These are phyloP conservation scores for Pichia sp. DNA, from an alignment of 1,139 yeast genomes.

Conservation along the genomic window DNA sequence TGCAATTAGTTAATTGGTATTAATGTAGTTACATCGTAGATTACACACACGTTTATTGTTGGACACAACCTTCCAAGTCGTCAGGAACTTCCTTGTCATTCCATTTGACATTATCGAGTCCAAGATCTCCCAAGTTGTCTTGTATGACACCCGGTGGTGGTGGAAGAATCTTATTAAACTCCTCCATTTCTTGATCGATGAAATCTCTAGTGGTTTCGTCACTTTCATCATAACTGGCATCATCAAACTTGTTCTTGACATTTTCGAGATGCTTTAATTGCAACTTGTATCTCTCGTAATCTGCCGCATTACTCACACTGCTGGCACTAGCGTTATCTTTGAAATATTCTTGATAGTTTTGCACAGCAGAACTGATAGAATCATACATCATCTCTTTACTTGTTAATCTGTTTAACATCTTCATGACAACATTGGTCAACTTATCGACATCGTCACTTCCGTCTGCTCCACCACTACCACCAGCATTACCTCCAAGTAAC, in stretches of 20 bases:
- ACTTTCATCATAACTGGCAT: slow-evolving; percentile 50
- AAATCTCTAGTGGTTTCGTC: slow-evolving; percentile 50
- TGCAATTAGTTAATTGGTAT: background rate
- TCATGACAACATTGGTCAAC: slow-evolving; percentile 67
- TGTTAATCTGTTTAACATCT: slow-evolving; percentile 80
- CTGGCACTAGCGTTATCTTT: slow-evolving; percentile 44
- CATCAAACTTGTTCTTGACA: slow-evolving; percentile 58
- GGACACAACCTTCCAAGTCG: slow-evolving; percentile 32
- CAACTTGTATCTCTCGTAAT: slow-evolving; percentile 45
- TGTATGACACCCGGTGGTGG: slow-evolving; percentile 84
- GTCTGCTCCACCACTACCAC: slow-evolving; percentile 36
- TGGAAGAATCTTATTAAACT: slow-evolving; percentile 79
- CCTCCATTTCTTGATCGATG: slow-evolving; percentile 58
- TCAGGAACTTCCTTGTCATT: slow-evolving; percentile 33
- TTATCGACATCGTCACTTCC: slow-evolving; percentile 45
- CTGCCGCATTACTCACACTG: slow-evolving; percentile 22
- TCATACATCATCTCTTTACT: slow-evolving; percentile 86
- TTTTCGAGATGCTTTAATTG: slow-evolving; percentile 56
- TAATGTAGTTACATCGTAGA: too few species aligned
- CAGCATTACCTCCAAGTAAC: slow-evolving; percentile 1
- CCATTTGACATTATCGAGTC: slow-evolving; percentile 23
- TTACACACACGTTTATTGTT: slow-evolving; percentile 29
- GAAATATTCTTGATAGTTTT: slow-evolving; percentile 66
- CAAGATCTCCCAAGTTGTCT: slow-evolving; percentile 51
- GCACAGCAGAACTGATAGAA: slow-evolving; percentile 79